Conservation (phyloP, 202 grass and related monocot species). For the Sporobolus alterniflorus region DNA sequence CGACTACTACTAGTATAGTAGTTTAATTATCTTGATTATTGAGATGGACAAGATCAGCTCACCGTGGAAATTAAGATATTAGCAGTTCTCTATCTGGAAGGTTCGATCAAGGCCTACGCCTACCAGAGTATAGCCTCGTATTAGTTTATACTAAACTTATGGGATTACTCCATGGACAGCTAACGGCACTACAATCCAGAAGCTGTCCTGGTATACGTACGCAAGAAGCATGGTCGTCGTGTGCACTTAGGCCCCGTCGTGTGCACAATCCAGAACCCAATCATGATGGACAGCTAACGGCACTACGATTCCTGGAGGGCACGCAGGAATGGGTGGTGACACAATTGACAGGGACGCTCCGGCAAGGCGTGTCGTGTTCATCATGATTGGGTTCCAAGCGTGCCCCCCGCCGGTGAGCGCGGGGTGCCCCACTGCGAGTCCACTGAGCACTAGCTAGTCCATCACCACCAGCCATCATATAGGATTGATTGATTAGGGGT, state of each 20-base stretch:
- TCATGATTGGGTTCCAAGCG: conserved; percentile 24
- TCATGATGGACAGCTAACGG: no score
- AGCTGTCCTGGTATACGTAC: neutral
- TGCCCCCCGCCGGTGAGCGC: conserved; percentile 11
- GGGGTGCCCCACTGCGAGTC: neutral
- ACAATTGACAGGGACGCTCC: conserved; percentile 9
- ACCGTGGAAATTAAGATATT: neutral
- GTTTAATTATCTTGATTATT: neutral
- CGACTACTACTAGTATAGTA: neutral
- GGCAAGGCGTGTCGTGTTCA: neutral
- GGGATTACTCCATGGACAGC: neutral
- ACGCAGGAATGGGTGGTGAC: neutral
- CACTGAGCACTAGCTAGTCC: no score
- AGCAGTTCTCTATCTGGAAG: neutral
- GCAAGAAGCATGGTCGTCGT: neutral
- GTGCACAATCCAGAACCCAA: no score
- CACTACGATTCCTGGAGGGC: neutral
- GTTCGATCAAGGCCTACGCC: neutral
- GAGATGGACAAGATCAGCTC: neutral
- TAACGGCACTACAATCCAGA: neutral
- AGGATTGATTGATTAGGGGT: no score
- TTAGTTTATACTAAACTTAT: no score
- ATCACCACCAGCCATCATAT: no score
- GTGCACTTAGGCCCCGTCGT: no score
- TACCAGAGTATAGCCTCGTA: no score